phyloP scores from a whole-genome alignment of 768 basidiomycete genomes.

The Termitomyces sp. region DNA sequence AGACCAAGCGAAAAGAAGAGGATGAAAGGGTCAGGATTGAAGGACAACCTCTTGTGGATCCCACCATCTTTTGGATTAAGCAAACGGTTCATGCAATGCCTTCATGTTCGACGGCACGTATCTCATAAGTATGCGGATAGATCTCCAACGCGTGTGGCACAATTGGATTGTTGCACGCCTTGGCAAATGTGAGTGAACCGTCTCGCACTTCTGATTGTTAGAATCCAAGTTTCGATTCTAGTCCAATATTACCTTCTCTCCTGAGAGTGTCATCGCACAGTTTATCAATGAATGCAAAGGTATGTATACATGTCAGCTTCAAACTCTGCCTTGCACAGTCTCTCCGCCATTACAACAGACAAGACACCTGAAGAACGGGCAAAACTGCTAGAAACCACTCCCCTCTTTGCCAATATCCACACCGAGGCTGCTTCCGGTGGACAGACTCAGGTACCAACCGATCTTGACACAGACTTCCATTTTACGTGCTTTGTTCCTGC shows the following conservation, averaged over 20 bases:
- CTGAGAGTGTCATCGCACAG: slow-evolving; percentile 54
- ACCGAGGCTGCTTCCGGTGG: slow-evolving; percentile 62
- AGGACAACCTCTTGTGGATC: slow-evolving; percentile 46
- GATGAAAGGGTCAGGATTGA: slow-evolving; percentile 48
- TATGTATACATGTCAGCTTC: slow-evolving; percentile 18
- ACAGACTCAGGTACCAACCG: slow-evolving; percentile 59
- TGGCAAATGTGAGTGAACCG: slow-evolving; percentile 61
- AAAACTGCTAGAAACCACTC: slow-evolving; percentile 65
- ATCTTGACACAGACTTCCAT: slow-evolving; percentile 73
- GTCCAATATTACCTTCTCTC: slow-evolving; percentile 53
- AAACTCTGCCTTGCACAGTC: neutral
- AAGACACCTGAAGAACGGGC: slow-evolving; percentile 73
- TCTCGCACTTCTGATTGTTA: neutral
- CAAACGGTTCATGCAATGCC: slow-evolving; percentile 56
- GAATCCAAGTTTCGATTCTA: slow-evolving; percentile 25
- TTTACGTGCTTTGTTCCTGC: slow-evolving; percentile 86
- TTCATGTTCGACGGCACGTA: neutral
- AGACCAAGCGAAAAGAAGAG: slow-evolving; percentile 49
- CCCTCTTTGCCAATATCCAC: slow-evolving; percentile 77
- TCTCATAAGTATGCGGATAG: slow-evolving; percentile 26
- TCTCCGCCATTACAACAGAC: slow-evolving; percentile 35
- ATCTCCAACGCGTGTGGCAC: slow-evolving; percentile 86
- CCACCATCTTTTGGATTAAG: slow-evolving; percentile 80
- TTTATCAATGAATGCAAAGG: slow-evolving; percentile 67
- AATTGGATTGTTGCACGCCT: slow-evolving; percentile 78